These are phyloP conservation scores for Pythium rishiriense DNA, from an alignment of 352 stramenopile species.

Conservation along the genomic window DNA sequence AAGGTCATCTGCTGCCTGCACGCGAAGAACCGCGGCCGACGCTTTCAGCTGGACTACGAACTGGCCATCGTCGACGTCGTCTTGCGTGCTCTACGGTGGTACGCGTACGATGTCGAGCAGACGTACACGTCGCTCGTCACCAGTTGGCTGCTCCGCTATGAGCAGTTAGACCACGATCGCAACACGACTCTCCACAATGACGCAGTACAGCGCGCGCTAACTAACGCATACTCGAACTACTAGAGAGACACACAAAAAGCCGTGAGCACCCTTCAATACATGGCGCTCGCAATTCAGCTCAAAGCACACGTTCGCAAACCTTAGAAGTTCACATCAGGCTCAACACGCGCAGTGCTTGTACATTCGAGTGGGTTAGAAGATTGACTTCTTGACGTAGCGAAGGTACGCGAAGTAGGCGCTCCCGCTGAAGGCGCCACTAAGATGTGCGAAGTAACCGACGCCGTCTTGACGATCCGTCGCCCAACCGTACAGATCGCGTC, in stretches of 20 bases:
- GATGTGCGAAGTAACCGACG: slow-evolving; percentile 75
- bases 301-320: too few relatives aligned
- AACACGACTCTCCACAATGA: not conserved
- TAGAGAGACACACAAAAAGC: too few relatives aligned
- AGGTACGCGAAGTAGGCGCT: slow-evolving; percentile 65
- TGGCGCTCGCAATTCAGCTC: too few relatives aligned
- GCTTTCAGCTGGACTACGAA: slow-evolving; percentile 5
- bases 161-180: slow-evolving; percentile 1
- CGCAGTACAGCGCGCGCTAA: not conserved
- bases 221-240: not conserved
- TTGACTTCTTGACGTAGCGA: slow-evolving; percentile 31
- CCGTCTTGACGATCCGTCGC: slow-evolving; percentile 44
- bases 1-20: not conserved
- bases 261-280: too few relatives aligned
- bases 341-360: slow-evolving; percentile 54
- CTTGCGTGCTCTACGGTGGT: slow-evolving; percentile 6
- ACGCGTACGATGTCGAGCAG: not conserved
- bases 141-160: slow-evolving; percentile 9
- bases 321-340: too few relatives aligned
- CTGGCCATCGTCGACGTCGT: slow-evolving; percentile 11
- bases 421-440: slow-evolving; percentile 63
- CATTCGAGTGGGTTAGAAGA: slow-evolving; percentile 47
- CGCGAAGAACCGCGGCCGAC: slow-evolving; percentile 3
- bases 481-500: slow-evolving; percentile 70
- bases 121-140: not conserved